Base-by-base conservation (phyloP, 2,329 filamentous ascomycete species). In the Lecanosticta acicola region DNA sequence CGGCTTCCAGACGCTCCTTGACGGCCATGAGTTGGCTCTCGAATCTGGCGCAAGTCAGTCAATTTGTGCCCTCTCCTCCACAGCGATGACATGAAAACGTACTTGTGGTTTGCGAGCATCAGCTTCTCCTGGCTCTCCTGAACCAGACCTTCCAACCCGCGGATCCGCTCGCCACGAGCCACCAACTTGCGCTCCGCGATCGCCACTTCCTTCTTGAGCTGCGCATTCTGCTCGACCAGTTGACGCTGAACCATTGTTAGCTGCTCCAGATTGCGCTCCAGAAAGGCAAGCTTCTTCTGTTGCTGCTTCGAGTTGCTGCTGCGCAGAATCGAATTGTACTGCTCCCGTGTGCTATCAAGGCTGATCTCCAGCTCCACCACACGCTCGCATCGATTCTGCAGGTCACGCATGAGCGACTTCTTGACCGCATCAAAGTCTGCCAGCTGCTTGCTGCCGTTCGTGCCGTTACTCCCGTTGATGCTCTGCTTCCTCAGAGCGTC, bases 251-350 rank as follows among this genome's bases (percentile, higher is more conserved):
- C 93, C 64, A 95, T 88, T 3, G 93, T 98, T 44, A 98, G 78
- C 70, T 98, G 93, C 72, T 98, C 93, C 33, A 98, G 81, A 66
- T 98, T 98, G 64, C 93, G 85, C 74, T 98, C 93, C 41, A 98
- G 73, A 78, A 98, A 98, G 13, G 93, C 94, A 87, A 98, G 97
- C 80, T 98, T 98, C 85, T 98, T 98, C 71, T 98, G 93, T 73
- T 98, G 93, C 18, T 93, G 91, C 49, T 93, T 85, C 75, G 94
- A 97, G 76, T 98, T 98, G 57, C 88, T 95, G 40, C 88, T 93
- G 46, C 91, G 84, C 48, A 98, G 79, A 50, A 98, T 93, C 61
- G 95, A 96, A 76, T 98, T 97, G 74, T 98, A 98, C 71, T 98
- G 93, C 74, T 98, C 93, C 45, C 93, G 82, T 1, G 93, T 96